Percentiles rank a stretch among this genome's conserved stretches.
These are phyloP conservation scores for Corchorus capsularis DNA, from an alignment of 345 rosid species.

Conservation along the genomic window DNA sequence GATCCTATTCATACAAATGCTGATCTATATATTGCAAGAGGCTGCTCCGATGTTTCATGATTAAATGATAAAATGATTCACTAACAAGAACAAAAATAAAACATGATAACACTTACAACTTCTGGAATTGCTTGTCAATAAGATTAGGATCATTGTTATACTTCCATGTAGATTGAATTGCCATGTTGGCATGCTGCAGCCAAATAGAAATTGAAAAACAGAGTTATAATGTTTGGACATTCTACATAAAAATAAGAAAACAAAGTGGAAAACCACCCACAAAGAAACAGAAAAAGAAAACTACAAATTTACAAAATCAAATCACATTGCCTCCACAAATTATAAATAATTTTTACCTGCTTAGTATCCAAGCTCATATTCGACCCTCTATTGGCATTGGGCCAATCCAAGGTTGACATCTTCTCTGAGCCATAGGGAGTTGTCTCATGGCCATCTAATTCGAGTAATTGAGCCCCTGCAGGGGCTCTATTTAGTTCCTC, in stretches of 20 bases:
- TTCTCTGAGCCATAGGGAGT: constrained; percentile 38
- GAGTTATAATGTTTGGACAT: background rate
- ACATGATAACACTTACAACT: constrained; percentile 56
- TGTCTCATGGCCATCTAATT: constrained; percentile 38
- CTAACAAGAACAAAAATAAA: constrained; percentile 5
- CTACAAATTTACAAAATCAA: background rate
- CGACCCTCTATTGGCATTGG: constrained; percentile 35
- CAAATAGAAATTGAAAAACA: constrained; percentile 17
- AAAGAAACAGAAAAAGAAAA: background rate
- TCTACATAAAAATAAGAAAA: background rate
- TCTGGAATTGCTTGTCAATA: constrained; percentile 76
- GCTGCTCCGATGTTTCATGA: background rate
- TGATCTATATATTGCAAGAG: constrained; percentile 7
- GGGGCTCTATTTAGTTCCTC: constrained; percentile 50
- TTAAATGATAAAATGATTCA: constrained; percentile 6
- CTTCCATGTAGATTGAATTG: constrained; percentile 58
- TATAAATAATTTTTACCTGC: constrained; percentile 32
- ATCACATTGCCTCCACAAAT: background rate
- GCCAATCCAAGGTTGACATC: constrained; percentile 44
- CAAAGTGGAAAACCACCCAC: constrained; percentile 4
- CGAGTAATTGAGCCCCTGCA: constrained; percentile 31
- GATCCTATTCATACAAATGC: background rate
- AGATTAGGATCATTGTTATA: constrained; percentile 41
- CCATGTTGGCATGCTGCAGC: constrained; percentile 50
- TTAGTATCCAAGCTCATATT: constrained; percentile 40